phyloP scores from a whole-genome alignment of 2,329 filamentous ascomycete species.

The Cladorrhinum sp. region DNA sequence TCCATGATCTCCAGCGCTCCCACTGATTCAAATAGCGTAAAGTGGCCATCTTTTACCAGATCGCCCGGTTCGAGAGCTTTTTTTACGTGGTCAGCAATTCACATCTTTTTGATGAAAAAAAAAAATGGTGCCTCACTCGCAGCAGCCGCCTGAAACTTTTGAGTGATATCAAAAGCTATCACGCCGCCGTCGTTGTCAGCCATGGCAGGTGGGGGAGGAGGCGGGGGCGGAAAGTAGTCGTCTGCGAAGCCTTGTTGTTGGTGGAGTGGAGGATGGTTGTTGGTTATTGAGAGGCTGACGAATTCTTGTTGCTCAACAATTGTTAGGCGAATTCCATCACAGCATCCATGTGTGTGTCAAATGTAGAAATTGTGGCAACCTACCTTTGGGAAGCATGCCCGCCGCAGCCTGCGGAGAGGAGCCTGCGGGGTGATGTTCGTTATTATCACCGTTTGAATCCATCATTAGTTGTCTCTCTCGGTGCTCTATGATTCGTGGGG shows the following conservation, averaged over 20 bases:
- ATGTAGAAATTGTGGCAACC: too few species aligned
- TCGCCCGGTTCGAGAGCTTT: constrained; percentile 74
- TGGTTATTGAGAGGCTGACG: constrained; percentile 19
- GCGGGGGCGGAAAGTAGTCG: background rate
- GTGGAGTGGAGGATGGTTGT: background rate
- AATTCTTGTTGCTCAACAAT: constrained; percentile 17
- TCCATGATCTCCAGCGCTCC: constrained; percentile 97
- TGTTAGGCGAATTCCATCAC: too few species aligned
- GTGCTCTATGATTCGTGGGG: too few species aligned
- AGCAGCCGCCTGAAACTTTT: constrained; percentile 52
- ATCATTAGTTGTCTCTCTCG: background rate
- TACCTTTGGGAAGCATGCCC: background rate
- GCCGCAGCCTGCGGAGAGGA: background rate
- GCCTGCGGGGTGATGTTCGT: background rate
- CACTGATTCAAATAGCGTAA: constrained; percentile 92
- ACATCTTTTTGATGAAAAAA: background rate
- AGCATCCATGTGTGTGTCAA: too few species aligned
- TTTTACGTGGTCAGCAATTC: constrained; percentile 26
- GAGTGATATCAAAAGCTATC: constrained; percentile 56
- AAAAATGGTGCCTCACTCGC: constrained; percentile 39
- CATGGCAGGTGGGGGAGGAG: constrained; percentile 37
- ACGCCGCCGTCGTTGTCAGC: constrained; percentile 51
- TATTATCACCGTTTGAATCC: background rate
- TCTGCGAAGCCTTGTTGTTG: background rate
- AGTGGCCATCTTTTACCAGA: constrained; percentile 88